Evolutionary conservation across 2,329 filamentous ascomycete species (phyloP).

Genomic region (Paramyrothecium roridum): DNA sequence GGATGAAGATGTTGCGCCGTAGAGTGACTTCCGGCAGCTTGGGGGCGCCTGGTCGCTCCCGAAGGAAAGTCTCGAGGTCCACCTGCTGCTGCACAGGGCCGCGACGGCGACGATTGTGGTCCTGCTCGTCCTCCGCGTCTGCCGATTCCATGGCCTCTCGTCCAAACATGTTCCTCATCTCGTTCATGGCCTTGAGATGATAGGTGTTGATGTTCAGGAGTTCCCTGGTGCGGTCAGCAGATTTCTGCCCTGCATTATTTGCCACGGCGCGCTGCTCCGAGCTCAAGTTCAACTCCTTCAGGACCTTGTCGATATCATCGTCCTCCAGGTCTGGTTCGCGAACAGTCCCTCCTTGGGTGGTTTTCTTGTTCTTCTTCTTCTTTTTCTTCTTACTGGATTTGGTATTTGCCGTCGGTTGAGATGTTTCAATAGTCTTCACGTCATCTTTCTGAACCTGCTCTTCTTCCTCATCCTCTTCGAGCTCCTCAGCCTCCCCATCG

Average conservation of each 20-base stretch:
- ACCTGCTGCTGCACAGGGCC: conserved; percentile 43
- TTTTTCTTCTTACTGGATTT: conserved; percentile 38
- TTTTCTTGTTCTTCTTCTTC: conserved; percentile 33
- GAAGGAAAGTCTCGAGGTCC: conserved; percentile 55
- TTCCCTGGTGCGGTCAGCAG: conserved; percentile 27
- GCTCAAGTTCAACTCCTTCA: conserved; percentile 44
- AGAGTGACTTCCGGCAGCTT: conserved; percentile 69
- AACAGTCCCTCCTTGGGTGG: conserved; percentile 15
- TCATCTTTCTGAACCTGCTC: conserved; percentile 4
- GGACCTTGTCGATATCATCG: conserved; percentile 52
- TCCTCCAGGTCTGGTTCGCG: conserved; percentile 15
- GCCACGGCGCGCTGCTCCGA: conserved; percentile 6
- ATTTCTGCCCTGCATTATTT: not conserved
- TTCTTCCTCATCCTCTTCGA: conserved; percentile 34
- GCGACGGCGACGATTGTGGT: conserved; percentile 31
- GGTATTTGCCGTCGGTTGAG: not conserved
- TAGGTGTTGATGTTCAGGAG: conserved; percentile 56
- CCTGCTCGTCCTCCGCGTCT: conserved; percentile 44
- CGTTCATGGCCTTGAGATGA: conserved; percentile 80
- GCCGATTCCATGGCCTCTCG: conserved; percentile 55
- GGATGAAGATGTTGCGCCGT: conserved; percentile 78
- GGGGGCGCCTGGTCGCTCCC: conserved; percentile 50
- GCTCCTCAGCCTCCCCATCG: conserved; percentile 23
- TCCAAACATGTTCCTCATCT: conserved; percentile 71
- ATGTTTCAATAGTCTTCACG: not conserved